Base-by-base conservation (phyloP, 495 filamentous ascomycete species). In the Hypomontagnella submonticulosa region DNA sequence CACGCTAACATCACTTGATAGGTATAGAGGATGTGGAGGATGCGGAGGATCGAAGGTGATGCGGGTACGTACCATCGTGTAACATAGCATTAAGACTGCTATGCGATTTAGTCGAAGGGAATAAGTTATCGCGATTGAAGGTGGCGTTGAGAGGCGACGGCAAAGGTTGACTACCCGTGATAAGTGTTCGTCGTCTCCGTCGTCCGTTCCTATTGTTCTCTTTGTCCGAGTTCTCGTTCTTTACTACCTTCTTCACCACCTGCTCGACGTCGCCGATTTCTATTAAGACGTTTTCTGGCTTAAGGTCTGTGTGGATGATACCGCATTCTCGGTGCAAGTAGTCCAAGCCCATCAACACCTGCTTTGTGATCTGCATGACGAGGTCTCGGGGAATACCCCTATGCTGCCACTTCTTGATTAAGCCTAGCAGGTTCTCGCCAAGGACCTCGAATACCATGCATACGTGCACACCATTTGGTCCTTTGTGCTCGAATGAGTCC, bases 371-470 rank as follows among this genome's bases (percentile, higher is more conserved):
- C 76, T 99, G 95, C 80, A 96, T 97, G 65, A 99, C 95, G 30
- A 99, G 84, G 15, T 90, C 84, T 89, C 96, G 96, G 27, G 95
- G 95, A 50, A 99, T 98, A 23, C 95, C 95, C 30, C 95, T 85
- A 74, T 99, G 95, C 68, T 98, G 97, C 91, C 95, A 99, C 57
- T 90, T 88, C 84, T 98, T 99, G 81, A 99, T 99, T 75, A 99
- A 77, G 10, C 96, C 95, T 52, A 99, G 77, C 47, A 99, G 75
- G 72, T 99, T 99, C 83, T 99, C 95, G 11, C 95, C 95, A 46
- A 99, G 79, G 10, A 99, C 95, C 76, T 99, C 95, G 68, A 99
- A 99, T 4, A 99, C 95, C 94, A 99, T 99, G 82, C 95, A 99
- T 47, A 98, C 93, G 72, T 99, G 95, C 30, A 91, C 87, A 37